Base-by-base conservation (phyloP, 2,329 filamentous ascomycete species). In the Dothideomycetes sp. region DNA sequence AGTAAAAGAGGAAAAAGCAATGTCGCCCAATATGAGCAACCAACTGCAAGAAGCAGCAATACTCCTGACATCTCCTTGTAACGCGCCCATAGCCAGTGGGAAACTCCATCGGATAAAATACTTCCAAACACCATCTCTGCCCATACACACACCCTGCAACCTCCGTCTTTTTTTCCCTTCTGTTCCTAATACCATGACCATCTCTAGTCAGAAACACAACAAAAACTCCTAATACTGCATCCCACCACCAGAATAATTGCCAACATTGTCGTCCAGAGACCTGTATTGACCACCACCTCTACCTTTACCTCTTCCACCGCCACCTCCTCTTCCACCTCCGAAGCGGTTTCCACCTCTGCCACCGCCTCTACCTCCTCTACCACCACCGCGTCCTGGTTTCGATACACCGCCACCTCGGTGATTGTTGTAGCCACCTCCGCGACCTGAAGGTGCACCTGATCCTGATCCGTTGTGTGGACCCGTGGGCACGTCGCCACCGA, bases 321-420 rank as follows among this genome's bases (percentile, higher is more conserved):
- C 54, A 16, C 53, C 49, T 5, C 52, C 49, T 4, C 47, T 44
- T 15, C 48, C 41, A 9, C 51, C 34, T 13, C 69, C 68, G 16
- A 70, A 70, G 18, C 67, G 62, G 33, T 72, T 64, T 5, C 73
- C 65, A 16, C 61, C 58, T 11, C 56, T 56, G 16, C 56, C 57
- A 31, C 59, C 54, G 24, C 60, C 55, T 18, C 60, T 54, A 3
- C 58, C 58, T 5, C 62, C 60, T 9, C 61, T 55, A 17, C 64
- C 58, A 28, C 62, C 57, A n/a, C 43, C 53, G 42, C 58, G 65
- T 33, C 53, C 47, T 15, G 35, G 37, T 17, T 58, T 42, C 22
- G 55, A 33, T 64, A 45, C 41, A n/a, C 66, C 64, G 44, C 67
- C 65, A 33, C 64, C 54, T 30, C 45, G 48, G 5, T 57, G 53